Base-by-base conservation (phyloP, 352 stramenopile species). In the Blastocystis sp. region DNA sequence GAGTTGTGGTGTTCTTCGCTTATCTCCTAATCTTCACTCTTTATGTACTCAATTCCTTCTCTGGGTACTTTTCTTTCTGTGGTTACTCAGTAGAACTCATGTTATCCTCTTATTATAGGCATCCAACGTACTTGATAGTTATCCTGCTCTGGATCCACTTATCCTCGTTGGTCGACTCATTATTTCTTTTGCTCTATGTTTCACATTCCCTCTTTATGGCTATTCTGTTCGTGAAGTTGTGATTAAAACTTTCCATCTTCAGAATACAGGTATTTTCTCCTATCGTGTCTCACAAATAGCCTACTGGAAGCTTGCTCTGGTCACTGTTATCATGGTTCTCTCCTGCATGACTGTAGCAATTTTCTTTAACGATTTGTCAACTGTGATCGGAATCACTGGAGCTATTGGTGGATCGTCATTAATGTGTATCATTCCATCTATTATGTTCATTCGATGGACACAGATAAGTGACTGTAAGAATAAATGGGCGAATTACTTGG, bases 161-260 rank as follows among this genome's bases (percentile, higher is more conserved):
- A 84, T 84, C 24, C 73, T 84, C 30, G 58, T 84, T 3, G 54
- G 54, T 33, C 54, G 73, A 35, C 54, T 84, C 35, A 84, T 70
- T 44, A 66, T 84, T 33, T 84, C 73, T n/a, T 66, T 84, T 42
- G 58, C 73, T 22, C 37, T 84, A 22, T 84, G 73, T 54, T 84
- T 84, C 73, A 70, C 54, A n/a, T 84, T 84, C 73, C 73, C 73
- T 27, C 73, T 84, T n/a, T 84, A 84, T 33, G 73, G 54, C 19
- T 84, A 84, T 35, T 70, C 58, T 19, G 54, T 84, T 5, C 54
- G 54, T 35, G 54, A 84, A 40, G 58, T 56, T 19, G 37, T 77
- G 22, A 42, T 77, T 22, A 77, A 77, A 48, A 77, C 40, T 22
- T 77, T 77, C 64, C 30, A 77, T 24, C 64, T 77, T 4, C 58